Conservation (phyloP, 176 grass and related monocot species). For the Elaeis guineensis region DNA sequence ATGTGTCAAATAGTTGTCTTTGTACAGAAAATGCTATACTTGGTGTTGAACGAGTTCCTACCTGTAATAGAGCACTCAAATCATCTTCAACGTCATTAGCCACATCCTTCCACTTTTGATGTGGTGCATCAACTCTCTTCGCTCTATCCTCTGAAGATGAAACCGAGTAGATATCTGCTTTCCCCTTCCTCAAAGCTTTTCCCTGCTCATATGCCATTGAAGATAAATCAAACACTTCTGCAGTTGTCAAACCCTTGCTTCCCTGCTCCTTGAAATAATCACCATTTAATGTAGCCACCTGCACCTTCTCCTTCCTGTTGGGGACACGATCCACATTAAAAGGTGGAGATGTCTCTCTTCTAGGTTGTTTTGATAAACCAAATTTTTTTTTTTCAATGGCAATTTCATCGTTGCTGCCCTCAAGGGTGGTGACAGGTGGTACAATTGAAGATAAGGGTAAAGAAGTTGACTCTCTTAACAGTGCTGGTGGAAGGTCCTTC, state of each 20-base stretch:
- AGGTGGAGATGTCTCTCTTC: slow-evolving; percentile 30
- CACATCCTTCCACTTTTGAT: slow-evolving; percentile 24
- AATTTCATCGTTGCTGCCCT: slow-evolving; percentile 39
- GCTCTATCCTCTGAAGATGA: slow-evolving; percentile 18
- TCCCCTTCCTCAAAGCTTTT: slow-evolving; percentile 31
- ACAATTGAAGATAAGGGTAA: slow-evolving; percentile 34
- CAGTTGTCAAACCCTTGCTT: slow-evolving; percentile 20
- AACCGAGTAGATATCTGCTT: slow-evolving; percentile 14
- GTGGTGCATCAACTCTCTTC: slow-evolving; percentile 23
- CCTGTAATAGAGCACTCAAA: slow-evolving; percentile 65
- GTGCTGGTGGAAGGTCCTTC: slow-evolving; percentile 44
- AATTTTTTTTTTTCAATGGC: slow-evolving; percentile 42
- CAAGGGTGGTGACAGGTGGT: slow-evolving; percentile 33
- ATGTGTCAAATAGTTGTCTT: neutral
- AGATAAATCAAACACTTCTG: slow-evolving; percentile 41
- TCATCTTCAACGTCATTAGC: slow-evolving; percentile 38
- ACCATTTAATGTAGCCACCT: slow-evolving; percentile 9
- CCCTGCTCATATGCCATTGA: slow-evolving; percentile 44
- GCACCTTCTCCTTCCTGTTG: slow-evolving; percentile 31
- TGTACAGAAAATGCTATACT: neutral
- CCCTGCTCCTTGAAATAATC: slow-evolving; percentile 41
- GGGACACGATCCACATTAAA: slow-evolving; percentile 29
- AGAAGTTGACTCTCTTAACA: slow-evolving; percentile 64
- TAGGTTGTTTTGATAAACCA: slow-evolving; percentile 60
- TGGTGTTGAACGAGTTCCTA: slow-evolving; percentile 19